Percentiles rank a stretch among this genome's conserved stretches.
phyloP scores from a whole-genome alignment of 176 grass and related monocot species.

The Tuctoria greenei region DNA sequence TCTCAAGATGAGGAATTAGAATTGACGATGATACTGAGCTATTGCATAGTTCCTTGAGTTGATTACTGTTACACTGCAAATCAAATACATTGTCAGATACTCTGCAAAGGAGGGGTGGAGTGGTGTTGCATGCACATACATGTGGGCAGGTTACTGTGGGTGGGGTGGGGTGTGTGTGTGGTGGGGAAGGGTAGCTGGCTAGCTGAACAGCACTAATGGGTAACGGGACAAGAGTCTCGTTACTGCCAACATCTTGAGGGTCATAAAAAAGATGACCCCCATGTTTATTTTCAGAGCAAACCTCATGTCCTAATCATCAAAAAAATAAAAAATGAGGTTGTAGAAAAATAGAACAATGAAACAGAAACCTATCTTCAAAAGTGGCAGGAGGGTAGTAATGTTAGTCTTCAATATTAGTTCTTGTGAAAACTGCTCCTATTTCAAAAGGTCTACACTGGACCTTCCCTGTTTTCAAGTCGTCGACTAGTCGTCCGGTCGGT shows the following conservation, averaged over 20 bases:
- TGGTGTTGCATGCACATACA: too few species aligned
- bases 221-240: background rate
- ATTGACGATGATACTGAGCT: conserved; percentile 72
- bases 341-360: background rate
- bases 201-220: background rate
- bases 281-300: background rate
- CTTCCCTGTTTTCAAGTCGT: too few species aligned
- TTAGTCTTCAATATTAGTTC: background rate
- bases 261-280: background rate
- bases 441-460: background rate
- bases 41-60: conserved; percentile 70
- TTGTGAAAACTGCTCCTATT: background rate
- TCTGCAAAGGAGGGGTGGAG: background rate
- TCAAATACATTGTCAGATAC: background rate
- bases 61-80: conserved; percentile 59
- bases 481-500: too few species aligned
- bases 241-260: background rate
- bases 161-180: too few species aligned
- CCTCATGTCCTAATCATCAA: background rate
- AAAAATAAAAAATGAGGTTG: background rate
- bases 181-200: too few species aligned
- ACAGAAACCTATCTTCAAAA: background rate
- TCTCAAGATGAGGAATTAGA: conserved; percentile 91
- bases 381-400: background rate
- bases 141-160: background rate